Base-by-base conservation (phyloP, 306 rosid genomes). In the Vicia faba region DNA sequence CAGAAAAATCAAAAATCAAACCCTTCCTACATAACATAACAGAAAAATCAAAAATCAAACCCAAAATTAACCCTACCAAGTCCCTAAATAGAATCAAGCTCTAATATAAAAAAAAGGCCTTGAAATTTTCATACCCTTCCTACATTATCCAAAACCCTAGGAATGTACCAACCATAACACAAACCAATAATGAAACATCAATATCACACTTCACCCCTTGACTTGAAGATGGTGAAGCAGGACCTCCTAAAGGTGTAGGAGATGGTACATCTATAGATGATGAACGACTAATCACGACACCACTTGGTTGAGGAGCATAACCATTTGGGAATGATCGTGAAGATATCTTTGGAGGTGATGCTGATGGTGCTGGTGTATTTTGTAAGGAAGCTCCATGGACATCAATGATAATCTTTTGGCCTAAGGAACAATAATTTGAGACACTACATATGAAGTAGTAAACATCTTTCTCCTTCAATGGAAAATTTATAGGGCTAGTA, bases 391-490 rank as follows among this genome's bases (percentile, higher is more conserved):
- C 5, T 8, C 71, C 60, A 16, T 80, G 84, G 35, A 80, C 75
- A 28, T 41, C 4, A 10, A 71, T 71, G 1, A 28, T 62, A 15
- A 80, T 6, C 46, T 67, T 80, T 63, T 80, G 81, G 25, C 84
- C 84, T 36, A 76, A n/a, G 15, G 25, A 25, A 68, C 84, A 80
- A 57, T 76, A 75, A 49, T 71, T 76, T 29, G 73, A 20, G 56
- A 75, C 66, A 70, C 49, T 71, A 58, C 84, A 80, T 43, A 28
- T 68, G 72, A 75, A 80, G 64, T 43, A 80, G 16, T 71, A 28
- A 0, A 8, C 7, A 7, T 72, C 81, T 14, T 4, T 76, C 4
- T 71, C 60, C 15, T 46, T 75, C 63, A 80, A 10, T 36, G 68
- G 69, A 10, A 80, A 1, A 3, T 66, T 60, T 20, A 71, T 58